Conservation (phyloP, 257 asterid species). For the Paraleonurus japonicus region DNA sequence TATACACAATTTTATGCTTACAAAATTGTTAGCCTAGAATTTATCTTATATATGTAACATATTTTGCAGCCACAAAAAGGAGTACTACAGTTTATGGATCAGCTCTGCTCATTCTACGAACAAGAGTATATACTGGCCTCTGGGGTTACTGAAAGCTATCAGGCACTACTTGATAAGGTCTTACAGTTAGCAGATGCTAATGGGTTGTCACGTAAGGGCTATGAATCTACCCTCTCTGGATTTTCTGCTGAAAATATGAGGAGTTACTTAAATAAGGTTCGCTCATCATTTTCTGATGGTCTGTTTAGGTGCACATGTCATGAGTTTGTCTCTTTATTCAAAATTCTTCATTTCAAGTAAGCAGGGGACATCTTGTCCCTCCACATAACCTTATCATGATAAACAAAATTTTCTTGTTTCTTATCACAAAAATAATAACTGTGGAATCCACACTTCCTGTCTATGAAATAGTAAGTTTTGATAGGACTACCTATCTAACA, state of each 20-base stretch:
- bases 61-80: conserved; percentile 79
- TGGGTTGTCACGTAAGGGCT: conserved; percentile 65
- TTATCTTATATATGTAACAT: conserved; percentile 6
- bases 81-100: conserved; percentile 72
- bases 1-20: conserved; percentile 12
- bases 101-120: conserved; percentile 75
- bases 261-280: conserved; percentile 67
- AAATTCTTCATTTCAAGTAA: conserved; percentile 4
- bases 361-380: neutral
- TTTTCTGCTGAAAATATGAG: conserved; percentile 52
- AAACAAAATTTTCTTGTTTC: neutral
- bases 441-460: neutral
- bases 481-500: conserved; percentile 6
- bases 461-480: neutral
- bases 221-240: conserved; percentile 57
- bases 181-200: conserved; percentile 76
- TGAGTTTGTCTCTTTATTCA: conserved; percentile 1
- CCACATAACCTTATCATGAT: neutral
- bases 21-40: neutral
- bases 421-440: neutral
- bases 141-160: conserved; percentile 48
- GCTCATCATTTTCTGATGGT: conserved; percentile 18
- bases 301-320: neutral
- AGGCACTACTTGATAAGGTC: conserved; percentile 59
- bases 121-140: conserved; percentile 50